phyloP scores from a whole-genome alignment of 805 yeast species.

The Myxozyma vanderwaltii region DNA sequence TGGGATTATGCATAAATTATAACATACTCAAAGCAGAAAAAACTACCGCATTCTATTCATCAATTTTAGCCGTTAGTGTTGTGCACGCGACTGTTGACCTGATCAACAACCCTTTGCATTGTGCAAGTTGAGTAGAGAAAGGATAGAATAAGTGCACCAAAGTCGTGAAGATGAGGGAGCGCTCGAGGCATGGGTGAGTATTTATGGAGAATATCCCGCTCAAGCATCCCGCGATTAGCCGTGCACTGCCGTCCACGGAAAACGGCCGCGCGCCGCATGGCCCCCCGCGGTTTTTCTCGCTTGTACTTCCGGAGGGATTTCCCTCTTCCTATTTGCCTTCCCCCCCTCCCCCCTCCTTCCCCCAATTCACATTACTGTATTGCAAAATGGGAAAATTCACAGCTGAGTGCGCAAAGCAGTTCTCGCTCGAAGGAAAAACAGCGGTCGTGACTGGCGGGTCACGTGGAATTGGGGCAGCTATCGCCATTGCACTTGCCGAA shows the following conservation, averaged over 20 bases:
- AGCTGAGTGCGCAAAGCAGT: constrained; percentile 20
- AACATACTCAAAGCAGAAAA: no score
- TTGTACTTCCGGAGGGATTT: no score
- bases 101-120: background rate
- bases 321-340: background rate
- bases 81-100: constrained; percentile 41
- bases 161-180: no score
- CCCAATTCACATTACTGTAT: background rate
- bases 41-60: no score
- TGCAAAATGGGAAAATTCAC: background rate
- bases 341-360: background rate
- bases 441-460: constrained; percentile 61
- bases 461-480: constrained; percentile 61
- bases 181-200: no score
- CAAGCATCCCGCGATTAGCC: no score
- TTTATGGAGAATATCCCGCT: background rate
- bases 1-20: no score
- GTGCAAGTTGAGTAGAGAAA: background rate
- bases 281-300: no score
- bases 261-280: no score
- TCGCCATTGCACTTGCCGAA: constrained; percentile 53
- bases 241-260: background rate
- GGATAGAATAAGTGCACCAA: no score
- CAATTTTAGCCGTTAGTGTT: no score
- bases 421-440: constrained; percentile 48